A percentile compares a stretch with the other conserved stretches of the same genome.
phyloP scores from a whole-genome alignment of 257 asterid species.

The Solanum sitiens region DNA sequence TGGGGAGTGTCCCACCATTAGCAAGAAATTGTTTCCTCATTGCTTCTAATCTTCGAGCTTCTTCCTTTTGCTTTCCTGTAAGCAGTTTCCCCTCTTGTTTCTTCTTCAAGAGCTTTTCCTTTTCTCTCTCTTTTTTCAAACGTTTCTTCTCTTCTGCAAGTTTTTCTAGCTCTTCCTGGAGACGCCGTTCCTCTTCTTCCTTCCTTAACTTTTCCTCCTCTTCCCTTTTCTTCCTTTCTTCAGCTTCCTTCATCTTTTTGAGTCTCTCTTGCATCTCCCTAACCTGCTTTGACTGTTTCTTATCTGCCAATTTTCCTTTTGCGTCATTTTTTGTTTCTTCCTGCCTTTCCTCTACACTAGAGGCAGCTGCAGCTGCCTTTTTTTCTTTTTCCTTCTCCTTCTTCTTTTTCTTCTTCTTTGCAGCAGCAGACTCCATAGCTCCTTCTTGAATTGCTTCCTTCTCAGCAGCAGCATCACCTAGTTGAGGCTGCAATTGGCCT shows the following conservation, averaged over 20 bases:
- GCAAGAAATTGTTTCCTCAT: constrained; percentile 82
- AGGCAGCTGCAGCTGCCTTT: constrained; percentile 3
- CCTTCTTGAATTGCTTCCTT: constrained; percentile 1
- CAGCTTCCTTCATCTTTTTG: constrained; percentile 63
- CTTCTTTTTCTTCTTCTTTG: constrained; percentile 10
- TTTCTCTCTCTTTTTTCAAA: constrained; percentile 78
- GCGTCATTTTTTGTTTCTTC: constrained; percentile 44
- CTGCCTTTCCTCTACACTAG: constrained; percentile 53
- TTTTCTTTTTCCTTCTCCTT: constrained; percentile 10
- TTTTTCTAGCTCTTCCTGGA: constrained; percentile 66
- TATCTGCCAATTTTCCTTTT: constrained; percentile 36
- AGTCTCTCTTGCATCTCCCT: constrained; percentile 91
- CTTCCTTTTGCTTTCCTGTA: constrained; percentile 90
- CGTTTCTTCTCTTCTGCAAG: constrained; percentile 84
- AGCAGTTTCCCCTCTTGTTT: constrained; percentile 78
- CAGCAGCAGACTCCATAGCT: constrained; percentile 4
- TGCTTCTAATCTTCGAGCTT: constrained; percentile 82
- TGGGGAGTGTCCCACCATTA: constrained; percentile 31
- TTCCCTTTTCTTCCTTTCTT: constrained; percentile 70
- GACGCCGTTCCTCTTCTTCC: constrained; percentile 86
- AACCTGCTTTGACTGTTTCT: constrained; percentile 75
- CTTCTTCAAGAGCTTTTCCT: constrained; percentile 75
- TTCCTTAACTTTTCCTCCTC: constrained; percentile 76
- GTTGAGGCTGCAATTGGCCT: background rate
- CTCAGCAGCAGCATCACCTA: background rate